Conservation (phyloP, 768 basidiomycete species). For the Leccinum obscurum region DNA sequence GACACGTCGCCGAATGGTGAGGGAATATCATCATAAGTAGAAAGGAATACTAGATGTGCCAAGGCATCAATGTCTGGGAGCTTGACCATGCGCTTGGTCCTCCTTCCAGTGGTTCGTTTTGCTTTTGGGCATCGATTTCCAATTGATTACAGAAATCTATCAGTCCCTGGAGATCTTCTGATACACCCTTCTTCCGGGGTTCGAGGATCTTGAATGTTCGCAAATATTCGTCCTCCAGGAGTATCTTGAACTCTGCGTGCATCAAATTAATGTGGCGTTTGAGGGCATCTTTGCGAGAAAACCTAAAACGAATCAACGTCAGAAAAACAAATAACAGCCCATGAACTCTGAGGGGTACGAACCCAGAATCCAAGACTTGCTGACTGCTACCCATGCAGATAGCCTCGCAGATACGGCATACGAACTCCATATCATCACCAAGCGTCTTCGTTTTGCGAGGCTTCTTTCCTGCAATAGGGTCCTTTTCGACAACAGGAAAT, state of each 20-base stretch:
- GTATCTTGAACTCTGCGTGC: not conserved
- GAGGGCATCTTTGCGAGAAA: constrained; percentile 8
- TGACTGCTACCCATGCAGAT: not conserved
- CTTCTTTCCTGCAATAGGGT: not conserved
- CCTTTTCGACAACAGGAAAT: not conserved
- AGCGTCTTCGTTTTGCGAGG: not conserved
- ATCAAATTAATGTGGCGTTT: constrained; percentile 7
- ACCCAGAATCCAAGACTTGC: not conserved
- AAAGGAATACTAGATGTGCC: not conserved
- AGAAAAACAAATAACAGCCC: not conserved
- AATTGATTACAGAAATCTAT: not conserved
- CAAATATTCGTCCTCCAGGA: not conserved
- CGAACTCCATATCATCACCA: not conserved
- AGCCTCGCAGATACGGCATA: not conserved
- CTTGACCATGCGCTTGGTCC: too few species aligned
- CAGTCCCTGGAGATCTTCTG: not conserved
- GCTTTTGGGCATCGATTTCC: not conserved
- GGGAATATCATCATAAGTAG: not conserved
- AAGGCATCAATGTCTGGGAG: too few species aligned
- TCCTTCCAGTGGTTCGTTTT: not conserved
- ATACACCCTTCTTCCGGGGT: not conserved
- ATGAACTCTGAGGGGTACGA: not conserved
- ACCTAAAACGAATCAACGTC: not conserved
- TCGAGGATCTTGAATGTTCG: not conserved
- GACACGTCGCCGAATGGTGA: too few species aligned